phyloP scores from a whole-genome alignment of 2,329 filamentous ascomycete genomes.

The Neonectria punicea region DNA sequence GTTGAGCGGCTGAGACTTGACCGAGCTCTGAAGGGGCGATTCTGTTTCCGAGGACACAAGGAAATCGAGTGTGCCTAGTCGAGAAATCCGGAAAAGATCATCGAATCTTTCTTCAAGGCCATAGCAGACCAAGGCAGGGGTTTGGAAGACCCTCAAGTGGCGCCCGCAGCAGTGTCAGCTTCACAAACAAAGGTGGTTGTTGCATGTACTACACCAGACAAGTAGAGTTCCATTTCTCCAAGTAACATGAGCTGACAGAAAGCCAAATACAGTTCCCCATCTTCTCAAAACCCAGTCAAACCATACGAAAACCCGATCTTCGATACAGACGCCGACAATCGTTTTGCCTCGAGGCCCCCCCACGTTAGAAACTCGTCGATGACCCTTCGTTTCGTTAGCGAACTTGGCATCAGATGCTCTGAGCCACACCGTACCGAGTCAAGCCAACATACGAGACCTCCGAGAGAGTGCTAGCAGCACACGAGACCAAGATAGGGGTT shows the following conservation, averaged over 20 bases:
- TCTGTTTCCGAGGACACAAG: background rate
- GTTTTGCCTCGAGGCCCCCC: background rate
- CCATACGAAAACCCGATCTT: background rate
- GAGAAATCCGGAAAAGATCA: no score
- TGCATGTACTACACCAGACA: background rate
- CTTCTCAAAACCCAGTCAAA: background rate
- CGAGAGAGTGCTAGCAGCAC: background rate
- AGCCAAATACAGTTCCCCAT: background rate
- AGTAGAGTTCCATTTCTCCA: background rate
- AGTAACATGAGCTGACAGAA: background rate
- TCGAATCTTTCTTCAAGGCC: no score
- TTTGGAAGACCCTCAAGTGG: background rate
- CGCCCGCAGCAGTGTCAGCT: background rate
- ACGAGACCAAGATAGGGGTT: background rate
- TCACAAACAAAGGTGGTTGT: background rate
- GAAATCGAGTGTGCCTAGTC: no score
- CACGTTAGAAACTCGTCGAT: background rate
- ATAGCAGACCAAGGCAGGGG: background rate
- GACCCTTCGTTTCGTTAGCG: background rate
- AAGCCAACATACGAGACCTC: background rate
- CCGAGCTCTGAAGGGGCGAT: background rate
- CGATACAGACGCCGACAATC: background rate
- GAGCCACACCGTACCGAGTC: background rate
- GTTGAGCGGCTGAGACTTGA: background rate
- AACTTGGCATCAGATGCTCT: background rate